Evolutionary conservation across 2,329 filamentous ascomycete genomes (phyloP).

Genomic region (Sporothrix mexicana): DNA sequence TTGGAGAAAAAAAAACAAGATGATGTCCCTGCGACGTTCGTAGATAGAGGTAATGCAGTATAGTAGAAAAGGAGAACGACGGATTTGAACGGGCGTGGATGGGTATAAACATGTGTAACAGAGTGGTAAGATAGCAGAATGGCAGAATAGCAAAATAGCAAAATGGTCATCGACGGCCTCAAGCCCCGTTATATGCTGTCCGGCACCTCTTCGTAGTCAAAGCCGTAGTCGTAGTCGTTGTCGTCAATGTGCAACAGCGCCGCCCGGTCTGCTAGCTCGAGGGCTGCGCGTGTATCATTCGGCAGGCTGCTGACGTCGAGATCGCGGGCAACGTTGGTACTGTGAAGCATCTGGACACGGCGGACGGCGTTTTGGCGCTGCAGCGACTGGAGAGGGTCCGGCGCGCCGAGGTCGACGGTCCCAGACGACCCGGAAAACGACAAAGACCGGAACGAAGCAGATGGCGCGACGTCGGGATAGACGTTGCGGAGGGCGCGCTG

Average conservation of each 20-base stretch:
- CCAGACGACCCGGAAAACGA: neutral
- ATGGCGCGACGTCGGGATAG: neutral
- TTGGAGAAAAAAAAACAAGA: neutral
- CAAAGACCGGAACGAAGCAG: neutral
- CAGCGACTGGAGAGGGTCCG: neutral
- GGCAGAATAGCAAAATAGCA: too few species aligned
- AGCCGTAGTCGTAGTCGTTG: constrained; percentile 35
- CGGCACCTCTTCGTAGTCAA: constrained; percentile 40
- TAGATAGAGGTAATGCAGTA: too few species aligned
- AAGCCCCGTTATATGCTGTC: neutral
- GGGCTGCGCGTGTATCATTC: constrained; percentile 34
- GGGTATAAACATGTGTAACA: too few species aligned
- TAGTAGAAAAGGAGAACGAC: neutral
- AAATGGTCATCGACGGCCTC: neutral
- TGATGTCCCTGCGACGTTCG: neutral
- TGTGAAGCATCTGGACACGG: constrained; percentile 15
- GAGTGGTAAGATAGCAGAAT: too few species aligned
- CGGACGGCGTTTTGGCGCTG: neutral
- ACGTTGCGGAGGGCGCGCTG: constrained; percentile 2
- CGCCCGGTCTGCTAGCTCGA: constrained; percentile 38
- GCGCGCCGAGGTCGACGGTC: neutral
- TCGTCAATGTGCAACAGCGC: constrained; percentile 33
- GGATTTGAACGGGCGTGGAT: too few species aligned
- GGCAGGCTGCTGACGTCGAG: constrained; percentile 35
- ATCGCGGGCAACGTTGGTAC: constrained; percentile 31